Base-by-base conservation (phyloP, 805 yeast genomes). In the Metschnikowia lachancei region DNA sequence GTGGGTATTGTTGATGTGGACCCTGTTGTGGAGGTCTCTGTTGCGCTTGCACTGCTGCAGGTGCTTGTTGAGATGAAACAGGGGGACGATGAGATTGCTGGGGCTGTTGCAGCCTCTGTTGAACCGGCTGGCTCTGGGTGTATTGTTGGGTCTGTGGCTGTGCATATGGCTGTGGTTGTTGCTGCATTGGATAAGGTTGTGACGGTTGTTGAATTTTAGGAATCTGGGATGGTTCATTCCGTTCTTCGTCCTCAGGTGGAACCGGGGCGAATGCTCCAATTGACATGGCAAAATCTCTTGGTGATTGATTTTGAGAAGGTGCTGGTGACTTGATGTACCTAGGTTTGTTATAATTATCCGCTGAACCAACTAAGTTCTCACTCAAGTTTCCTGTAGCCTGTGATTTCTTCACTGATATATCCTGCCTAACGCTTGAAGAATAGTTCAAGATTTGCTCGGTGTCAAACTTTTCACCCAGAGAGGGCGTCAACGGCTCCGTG, bases 301-400 rank as follows among this genome's bases (percentile, higher is more conserved):
- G 47, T 13, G 43, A 39, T 2, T 36, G 37, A 24, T 33, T 38
- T 17, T 38, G 47, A 4, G 47, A 33, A n/a, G 47, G 26, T 2
- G 43, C 39, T 2, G 71, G 74, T 9, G 69, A 61, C 18, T 61
- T 51, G 17, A 69, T 68, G 36, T 59, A 64, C 40, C 62, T 58
- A 16, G 72, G 72, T 50, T 57, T 62, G 36, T 54, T 53, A 12
- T 22, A 28, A 14, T 26, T 42, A 14, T 40, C 39, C 7, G 29
- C 43, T 8, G 28, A 34, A 11, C 29, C 35, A 10, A 43, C 45
- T 36, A 44, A 19, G n/a, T 10, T 22, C 35, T 28, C 46, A 7
- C 17, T 45, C 45, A 49, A 44, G 37, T 39, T 45, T 22, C 36
- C 16, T 14, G 39, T 14, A 11, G 46, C 53, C 18, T 16, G 16